A percentile compares a stretch with the other conserved stretches of the same genome.
phyloP scores from a whole-genome alignment of 1,139 yeast genomes.

The Hyphopichia pseudoburtonii region DNA sequence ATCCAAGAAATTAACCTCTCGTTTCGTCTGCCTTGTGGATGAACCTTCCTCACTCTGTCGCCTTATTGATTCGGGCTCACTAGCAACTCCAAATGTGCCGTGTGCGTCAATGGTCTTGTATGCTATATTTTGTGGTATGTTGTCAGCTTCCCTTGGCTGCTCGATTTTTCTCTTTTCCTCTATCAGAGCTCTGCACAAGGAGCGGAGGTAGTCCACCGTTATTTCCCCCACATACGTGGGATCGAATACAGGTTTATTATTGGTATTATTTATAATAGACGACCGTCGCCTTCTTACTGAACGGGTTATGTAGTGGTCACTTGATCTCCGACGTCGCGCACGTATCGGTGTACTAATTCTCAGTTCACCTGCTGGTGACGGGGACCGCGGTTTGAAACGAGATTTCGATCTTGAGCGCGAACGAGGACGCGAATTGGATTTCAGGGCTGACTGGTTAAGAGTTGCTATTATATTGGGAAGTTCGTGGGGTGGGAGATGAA shows the following conservation, averaged over 20 bases:
- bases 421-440: slow-evolving; percentile 7
- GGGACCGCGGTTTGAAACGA: slow-evolving; percentile 11
- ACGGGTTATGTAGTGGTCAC: slow-evolving; percentile 11
- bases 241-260: slow-evolving; percentile 21
- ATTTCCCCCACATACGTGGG: slow-evolving; percentile 39
- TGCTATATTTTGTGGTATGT: background rate
- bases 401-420: slow-evolving; percentile 10
- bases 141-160: background rate
- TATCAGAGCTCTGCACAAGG: slow-evolving; percentile 33
- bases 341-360: slow-evolving; percentile 10
- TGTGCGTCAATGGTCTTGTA: no score
- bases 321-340: slow-evolving; percentile 10
- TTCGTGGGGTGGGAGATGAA: slow-evolving; percentile 29
- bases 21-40: no score
- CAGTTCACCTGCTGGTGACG: background rate
- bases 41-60: background rate
- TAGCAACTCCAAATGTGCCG: no score
- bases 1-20: no score
- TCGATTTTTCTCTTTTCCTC: slow-evolving; percentile 18
- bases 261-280: slow-evolving; percentile 27
- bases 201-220: slow-evolving; percentile 38
- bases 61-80: no score
- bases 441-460: slow-evolving; percentile 13
- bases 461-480: slow-evolving; percentile 22
- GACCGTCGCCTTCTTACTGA: slow-evolving; percentile 27